Evolutionary conservation across 495 filamentous ascomycete genomes (phyloP).

Genomic region (Pyronema domesticum): DNA sequence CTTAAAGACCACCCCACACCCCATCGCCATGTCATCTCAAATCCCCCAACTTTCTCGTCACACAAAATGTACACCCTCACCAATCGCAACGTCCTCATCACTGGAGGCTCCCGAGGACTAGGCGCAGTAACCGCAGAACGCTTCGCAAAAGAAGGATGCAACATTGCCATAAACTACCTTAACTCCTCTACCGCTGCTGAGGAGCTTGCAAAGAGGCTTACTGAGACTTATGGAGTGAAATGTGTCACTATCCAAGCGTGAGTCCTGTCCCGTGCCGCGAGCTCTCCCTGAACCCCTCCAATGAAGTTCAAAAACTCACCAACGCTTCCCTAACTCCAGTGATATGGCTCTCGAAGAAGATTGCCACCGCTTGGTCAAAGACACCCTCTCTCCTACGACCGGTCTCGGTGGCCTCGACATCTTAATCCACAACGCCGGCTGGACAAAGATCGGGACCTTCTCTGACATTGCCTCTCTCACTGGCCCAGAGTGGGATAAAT

Average conservation of each 20-base stretch:
- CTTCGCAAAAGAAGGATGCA: conserved; percentile 48
- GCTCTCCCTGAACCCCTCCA: neutral
- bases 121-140: conserved; percentile 44
- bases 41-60: no score
- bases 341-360: conserved; percentile 41
- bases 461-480: conserved; percentile 43
- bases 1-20: no score
- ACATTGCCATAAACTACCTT: conserved; percentile 55
- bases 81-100: conserved; percentile 47
- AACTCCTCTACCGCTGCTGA: conserved; percentile 37
- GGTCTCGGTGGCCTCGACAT: conserved; percentile 45
- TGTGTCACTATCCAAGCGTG: conserved; percentile 41
- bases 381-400: conserved; percentile 14
- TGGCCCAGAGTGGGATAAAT: conserved; percentile 56
- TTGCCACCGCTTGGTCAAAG: conserved; percentile 36
- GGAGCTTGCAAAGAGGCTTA: conserved; percentile 34
- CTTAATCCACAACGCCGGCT: conserved; percentile 45
- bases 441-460: conserved; percentile 25
- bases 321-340: neutral
- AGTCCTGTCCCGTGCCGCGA: conserved; percentile 11
- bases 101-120: conserved; percentile 52
- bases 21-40: no score
- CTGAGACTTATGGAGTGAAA: conserved; percentile 37
- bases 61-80: conserved; percentile 26
- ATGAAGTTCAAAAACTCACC: no score